Evolutionary conservation across 768 basidiomycete genomes (phyloP).

Genomic region (Phaeotremella fagi): DNA sequence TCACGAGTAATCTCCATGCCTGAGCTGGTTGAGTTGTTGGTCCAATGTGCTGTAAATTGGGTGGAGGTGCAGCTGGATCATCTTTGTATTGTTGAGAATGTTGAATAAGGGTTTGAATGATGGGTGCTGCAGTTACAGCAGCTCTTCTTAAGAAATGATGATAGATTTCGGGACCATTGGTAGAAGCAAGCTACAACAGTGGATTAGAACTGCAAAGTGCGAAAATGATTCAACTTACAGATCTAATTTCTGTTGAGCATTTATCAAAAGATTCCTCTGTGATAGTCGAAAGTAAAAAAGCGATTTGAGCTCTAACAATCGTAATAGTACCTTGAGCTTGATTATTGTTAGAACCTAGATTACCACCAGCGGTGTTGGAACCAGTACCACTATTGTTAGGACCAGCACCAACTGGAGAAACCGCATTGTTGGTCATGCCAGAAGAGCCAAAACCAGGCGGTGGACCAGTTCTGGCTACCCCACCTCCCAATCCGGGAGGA

Average conservation of each 20-base stretch:
- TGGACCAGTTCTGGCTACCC: conserved; percentile 36
- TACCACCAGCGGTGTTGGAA: neutral
- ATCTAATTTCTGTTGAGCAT: conserved; percentile 89
- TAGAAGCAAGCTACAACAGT: conserved; percentile 74
- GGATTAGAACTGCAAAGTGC: conserved; percentile 12
- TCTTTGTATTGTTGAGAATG: conserved; percentile 40
- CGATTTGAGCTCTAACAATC: conserved; percentile 69
- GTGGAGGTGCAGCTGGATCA: conserved; percentile 41
- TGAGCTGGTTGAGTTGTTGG: conserved; percentile 38
- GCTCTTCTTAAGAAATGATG: conserved; percentile 95
- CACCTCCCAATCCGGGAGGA: conserved; percentile 43
- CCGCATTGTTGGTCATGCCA: neutral
- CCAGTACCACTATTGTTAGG: too few species aligned
- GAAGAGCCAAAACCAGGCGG: conserved; percentile 33
- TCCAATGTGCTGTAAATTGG: conserved; percentile 33
- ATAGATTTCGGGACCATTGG: conserved; percentile 95
- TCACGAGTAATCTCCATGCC: conserved; percentile 46
- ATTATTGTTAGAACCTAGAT: conserved; percentile 9
- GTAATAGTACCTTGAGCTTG: conserved; percentile 26
- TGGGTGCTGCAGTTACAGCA: conserved; percentile 66
- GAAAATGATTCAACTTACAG: conserved; percentile 57
- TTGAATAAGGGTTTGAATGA: conserved; percentile 32
- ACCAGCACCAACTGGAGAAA: conserved; percentile 5
- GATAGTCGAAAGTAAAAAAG: conserved; percentile 90
- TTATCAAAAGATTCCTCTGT: conserved; percentile 96